Evolutionary conservation across 2,329 filamentous ascomycete species (phyloP).

Genomic region (Colletotrichum caudatum): DNA sequence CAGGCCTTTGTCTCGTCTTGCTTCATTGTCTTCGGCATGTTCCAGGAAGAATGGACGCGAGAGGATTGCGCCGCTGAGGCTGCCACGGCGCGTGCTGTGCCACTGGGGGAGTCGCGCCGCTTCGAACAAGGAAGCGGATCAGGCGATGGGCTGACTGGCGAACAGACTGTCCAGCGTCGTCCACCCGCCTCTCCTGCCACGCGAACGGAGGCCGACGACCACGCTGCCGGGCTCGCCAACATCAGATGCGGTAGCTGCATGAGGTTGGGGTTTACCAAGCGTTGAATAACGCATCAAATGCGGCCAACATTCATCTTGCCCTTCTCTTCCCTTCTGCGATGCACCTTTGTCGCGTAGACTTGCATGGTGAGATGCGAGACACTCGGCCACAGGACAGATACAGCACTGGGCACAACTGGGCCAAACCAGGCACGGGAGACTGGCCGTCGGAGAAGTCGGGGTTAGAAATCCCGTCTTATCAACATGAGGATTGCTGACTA

Average conservation of each 20-base stretch:
- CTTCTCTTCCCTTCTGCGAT: conserved; percentile 1
- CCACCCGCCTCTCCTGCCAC: conserved; percentile 28
- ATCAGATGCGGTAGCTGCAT: conserved; percentile 37
- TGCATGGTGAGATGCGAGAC: conserved; percentile 20
- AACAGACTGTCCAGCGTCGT: conserved; percentile 23
- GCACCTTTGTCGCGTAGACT: conserved; percentile 13
- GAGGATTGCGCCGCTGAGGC: conserved; percentile 30
- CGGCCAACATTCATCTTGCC: conserved; percentile 11
- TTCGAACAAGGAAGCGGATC: conserved; percentile 28
- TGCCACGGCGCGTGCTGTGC: conserved; percentile 21
- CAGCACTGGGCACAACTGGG: conserved; percentile 27
- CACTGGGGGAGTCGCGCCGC: conserved; percentile 23
- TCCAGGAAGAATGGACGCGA: conserved; percentile 5
- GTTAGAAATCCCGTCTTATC: conserved; percentile 16
- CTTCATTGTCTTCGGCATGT: conserved; percentile 19
- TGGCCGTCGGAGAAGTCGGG: conserved; percentile 31
- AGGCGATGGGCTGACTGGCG: conserved; percentile 22
- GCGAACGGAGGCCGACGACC: conserved; percentile 28
- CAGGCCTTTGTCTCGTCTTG: conserved; percentile 11
- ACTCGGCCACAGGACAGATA: conserved; percentile 9
- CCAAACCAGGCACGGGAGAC: conserved; percentile 5
- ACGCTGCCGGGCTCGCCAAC: conserved; percentile 24
- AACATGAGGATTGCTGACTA: conserved; percentile 21
- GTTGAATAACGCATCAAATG: conserved; percentile 29
- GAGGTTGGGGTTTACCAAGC: conserved; percentile 30